phyloP scores from a whole-genome alignment of 2,329 filamentous ascomycete genomes.

The Sphaceloma murrayae region DNA sequence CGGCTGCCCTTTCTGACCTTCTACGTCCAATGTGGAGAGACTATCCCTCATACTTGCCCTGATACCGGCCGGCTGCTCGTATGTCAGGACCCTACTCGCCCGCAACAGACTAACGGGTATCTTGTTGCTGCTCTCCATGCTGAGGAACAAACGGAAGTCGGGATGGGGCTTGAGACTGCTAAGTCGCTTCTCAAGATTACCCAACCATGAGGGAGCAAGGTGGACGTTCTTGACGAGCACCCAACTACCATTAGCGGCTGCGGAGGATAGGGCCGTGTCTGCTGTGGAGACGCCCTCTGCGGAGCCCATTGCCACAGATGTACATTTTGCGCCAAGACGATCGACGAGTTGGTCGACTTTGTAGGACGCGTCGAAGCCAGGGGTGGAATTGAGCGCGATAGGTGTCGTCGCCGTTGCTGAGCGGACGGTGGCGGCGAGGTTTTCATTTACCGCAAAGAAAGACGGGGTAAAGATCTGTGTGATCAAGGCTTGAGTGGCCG shows the following conservation, averaged over 20 bases:
- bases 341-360: slow-evolving; percentile 95
- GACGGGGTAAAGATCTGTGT: slow-evolving; percentile 72
- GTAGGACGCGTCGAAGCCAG: slow-evolving; percentile 96
- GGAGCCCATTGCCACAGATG: slow-evolving; percentile 98
- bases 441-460: slow-evolving; percentile 74
- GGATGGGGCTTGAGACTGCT: slow-evolving; percentile 88
- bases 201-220: slow-evolving; percentile 87
- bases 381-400: slow-evolving; percentile 85
- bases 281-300: slow-evolving; percentile 87
- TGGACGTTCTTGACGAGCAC: slow-evolving; percentile 99
- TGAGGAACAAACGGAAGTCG: slow-evolving; percentile 90
- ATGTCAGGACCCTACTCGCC: slow-evolving; percentile 89
- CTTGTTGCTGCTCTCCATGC: slow-evolving; percentile 94
- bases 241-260: slow-evolving; percentile 86
- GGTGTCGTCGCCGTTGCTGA: slow-evolving; percentile 78
- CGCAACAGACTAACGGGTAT: slow-evolving; percentile 93
- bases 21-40: slow-evolving; percentile 64
- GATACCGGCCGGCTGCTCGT: slow-evolving; percentile 94
- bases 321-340: slow-evolving; percentile 69
- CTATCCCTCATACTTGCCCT: slow-evolving; percentile 98
- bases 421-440: slow-evolving; percentile 73
- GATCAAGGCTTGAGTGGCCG: slow-evolving; percentile 84
- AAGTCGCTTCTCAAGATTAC: slow-evolving; percentile 93
- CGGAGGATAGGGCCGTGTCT: slow-evolving; percentile 89
- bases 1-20: slow-evolving; percentile 60